Percentiles rank a stretch among this genome's conserved stretches.
These are phyloP conservation scores for Eimeria zaria DNA, from an alignment of 169 alveolate species.

Conservation along the genomic window DNA sequence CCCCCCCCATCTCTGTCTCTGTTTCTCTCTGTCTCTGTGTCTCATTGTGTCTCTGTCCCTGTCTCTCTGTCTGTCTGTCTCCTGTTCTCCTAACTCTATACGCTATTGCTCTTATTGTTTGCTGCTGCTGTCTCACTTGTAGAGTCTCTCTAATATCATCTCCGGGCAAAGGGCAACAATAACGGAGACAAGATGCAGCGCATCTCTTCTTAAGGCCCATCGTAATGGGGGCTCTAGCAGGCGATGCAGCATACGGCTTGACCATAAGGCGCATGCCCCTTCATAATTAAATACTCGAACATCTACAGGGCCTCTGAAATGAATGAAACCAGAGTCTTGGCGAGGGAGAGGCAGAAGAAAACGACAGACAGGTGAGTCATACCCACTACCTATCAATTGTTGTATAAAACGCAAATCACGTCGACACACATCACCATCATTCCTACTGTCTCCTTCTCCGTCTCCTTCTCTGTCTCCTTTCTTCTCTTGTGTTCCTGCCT, in stretches of 20 bases:
- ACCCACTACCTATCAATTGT: conserved; percentile 15
- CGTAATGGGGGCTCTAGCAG: conserved; percentile 67
- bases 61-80: too few relatives aligned
- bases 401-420: background rate
- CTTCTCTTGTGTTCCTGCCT: background rate
- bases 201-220: conserved; percentile 89
- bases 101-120: too few relatives aligned
- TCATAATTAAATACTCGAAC: conserved; percentile 79
- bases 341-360: conserved; percentile 68
- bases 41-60: too few relatives aligned
- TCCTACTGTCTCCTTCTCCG: too few relatives aligned
- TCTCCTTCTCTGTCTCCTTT: background rate
- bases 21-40: too few relatives aligned
- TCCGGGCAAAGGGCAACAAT: conserved; percentile 90
- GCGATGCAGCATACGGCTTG: conserved; percentile 73
- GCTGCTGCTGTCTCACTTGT: conserved; percentile 55
- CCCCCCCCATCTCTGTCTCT: too few relatives aligned
- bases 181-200: conserved; percentile 88
- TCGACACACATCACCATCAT: too few relatives aligned
- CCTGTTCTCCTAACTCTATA: too few relatives aligned
- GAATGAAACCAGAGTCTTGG: conserved; percentile 58
- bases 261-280: conserved; percentile 73
- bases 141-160: conserved; percentile 84
- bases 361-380: conserved; percentile 20
- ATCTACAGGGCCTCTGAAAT: conserved; percentile 55